These are phyloP conservation scores for Rhynchosporium secalis DNA, from an alignment of 2,329 filamentous ascomycete genomes.

Conservation along the genomic window DNA sequence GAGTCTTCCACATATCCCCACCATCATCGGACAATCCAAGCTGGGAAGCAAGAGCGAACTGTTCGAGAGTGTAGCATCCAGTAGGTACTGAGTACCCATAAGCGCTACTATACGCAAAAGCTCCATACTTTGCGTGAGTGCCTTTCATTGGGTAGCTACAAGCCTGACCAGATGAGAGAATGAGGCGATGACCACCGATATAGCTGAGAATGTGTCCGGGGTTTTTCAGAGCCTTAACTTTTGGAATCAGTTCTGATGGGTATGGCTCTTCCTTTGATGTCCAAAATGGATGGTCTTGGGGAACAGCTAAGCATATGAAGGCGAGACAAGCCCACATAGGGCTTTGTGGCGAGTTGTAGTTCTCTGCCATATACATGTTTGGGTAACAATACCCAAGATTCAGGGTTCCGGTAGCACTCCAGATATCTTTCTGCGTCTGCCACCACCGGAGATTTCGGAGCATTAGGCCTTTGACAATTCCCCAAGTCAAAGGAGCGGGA, in stretches of 20 bases:
- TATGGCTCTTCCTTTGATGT: slow-evolving; percentile 63
- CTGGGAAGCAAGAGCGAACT: slow-evolving; percentile 74
- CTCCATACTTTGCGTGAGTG: slow-evolving; percentile 78
- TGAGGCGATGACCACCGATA: slow-evolving; percentile 72
- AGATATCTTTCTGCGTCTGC: slow-evolving; percentile 73
- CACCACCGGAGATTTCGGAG: slow-evolving; percentile 77
- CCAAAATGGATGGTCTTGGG: slow-evolving; percentile 74
- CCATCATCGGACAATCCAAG: slow-evolving; percentile 75
- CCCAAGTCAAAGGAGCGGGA: slow-evolving; percentile 72
- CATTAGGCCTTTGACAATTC: slow-evolving; percentile 74
- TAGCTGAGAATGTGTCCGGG: slow-evolving; percentile 73
- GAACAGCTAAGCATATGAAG: slow-evolving; percentile 72
- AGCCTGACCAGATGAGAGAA: slow-evolving; percentile 75
- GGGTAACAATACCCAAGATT: slow-evolving; percentile 76
- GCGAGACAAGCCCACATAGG: slow-evolving; percentile 76
- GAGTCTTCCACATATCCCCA: slow-evolving; percentile 76
- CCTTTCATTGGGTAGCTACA: slow-evolving; percentile 81
- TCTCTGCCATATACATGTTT: slow-evolving; percentile 79
- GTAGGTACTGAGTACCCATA: slow-evolving; percentile 79
- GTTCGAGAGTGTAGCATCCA: slow-evolving; percentile 72
- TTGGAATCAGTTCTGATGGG: slow-evolving; percentile 55
- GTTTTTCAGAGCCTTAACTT: slow-evolving; percentile 61
- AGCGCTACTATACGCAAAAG: slow-evolving; percentile 74
- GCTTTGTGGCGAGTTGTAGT: slow-evolving; percentile 77
- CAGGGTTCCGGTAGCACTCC: slow-evolving; percentile 71